A percentile compares a stretch with the other conserved stretches of the same genome.
These are phyloP conservation scores for Vigna unguiculata DNA, from an alignment of 306 rosid species.

Conservation along the genomic window DNA sequence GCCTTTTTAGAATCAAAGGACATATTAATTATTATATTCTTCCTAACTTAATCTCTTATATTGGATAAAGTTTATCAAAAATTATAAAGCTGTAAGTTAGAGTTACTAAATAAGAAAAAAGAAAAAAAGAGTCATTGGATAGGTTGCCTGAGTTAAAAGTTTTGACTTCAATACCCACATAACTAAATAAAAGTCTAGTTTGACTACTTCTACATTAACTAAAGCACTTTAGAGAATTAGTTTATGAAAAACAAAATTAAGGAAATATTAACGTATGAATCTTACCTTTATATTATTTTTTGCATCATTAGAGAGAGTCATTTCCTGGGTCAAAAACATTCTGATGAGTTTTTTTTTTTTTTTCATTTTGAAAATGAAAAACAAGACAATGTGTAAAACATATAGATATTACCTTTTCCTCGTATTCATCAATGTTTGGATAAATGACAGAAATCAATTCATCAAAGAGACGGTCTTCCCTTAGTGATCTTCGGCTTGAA, in stretches of 20 bases:
- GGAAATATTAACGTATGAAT: neutral
- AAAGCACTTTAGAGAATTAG: too few species aligned
- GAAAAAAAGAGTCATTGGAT: neutral
- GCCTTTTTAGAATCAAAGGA: too few species aligned
- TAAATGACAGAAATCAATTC: slow-evolving; percentile 58
- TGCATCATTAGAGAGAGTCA: neutral
- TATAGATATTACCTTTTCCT: slow-evolving; percentile 56
- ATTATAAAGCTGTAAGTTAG: neutral
- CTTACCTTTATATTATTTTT: slow-evolving; percentile 29
- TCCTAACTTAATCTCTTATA: too few species aligned
- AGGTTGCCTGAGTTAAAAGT: neutral
- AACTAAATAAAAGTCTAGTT: neutral
- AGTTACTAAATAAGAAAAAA: neutral
- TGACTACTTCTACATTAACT: neutral
- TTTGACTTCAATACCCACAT: neutral
- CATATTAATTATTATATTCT: too few species aligned
- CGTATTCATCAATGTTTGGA: slow-evolving; percentile 81
- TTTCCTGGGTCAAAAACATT: slow-evolving; percentile 24
- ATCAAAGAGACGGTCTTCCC: slow-evolving; percentile 79
- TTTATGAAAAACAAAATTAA: neutral
- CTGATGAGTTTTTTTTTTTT: neutral
- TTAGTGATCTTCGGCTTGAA: slow-evolving; percentile 83
- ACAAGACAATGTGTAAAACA: neutral
- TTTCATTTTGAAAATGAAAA: neutral
- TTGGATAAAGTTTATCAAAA: too few species aligned